These are phyloP conservation scores for Blastocystis sp. DNA, from an alignment of 352 stramenopile species.

Conservation along the genomic window DNA sequence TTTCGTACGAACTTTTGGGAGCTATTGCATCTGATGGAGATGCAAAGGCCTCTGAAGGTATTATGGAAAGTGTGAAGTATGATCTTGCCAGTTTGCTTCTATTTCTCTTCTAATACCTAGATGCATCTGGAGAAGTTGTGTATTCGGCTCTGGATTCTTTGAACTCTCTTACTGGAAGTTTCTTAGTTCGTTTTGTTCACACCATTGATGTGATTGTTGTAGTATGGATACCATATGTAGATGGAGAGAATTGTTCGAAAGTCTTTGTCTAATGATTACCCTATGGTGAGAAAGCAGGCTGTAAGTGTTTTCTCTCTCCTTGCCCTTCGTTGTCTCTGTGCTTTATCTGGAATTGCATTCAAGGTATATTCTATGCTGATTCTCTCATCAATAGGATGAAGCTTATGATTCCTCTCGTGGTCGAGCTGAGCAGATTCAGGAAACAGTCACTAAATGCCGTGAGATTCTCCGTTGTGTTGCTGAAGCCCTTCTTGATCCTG, in stretches of 20 bases:
- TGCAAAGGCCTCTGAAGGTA: conserved; percentile 36
- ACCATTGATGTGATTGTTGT: conserved; percentile 26
- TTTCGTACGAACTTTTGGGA: conserved; percentile 59
- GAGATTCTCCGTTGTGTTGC: conserved; percentile 42
- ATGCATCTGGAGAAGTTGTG: conserved; percentile 46
- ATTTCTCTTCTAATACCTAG: neutral
- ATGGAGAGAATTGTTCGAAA: conserved; percentile 56
- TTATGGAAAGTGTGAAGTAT: conserved; percentile 48
- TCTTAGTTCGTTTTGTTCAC: conserved; percentile 47
- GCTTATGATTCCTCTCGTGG: conserved; percentile 43
- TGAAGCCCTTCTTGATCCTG: conserved; percentile 9
- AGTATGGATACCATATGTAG: neutral
- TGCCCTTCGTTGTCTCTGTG: conserved; percentile 34
- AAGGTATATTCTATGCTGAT: neutral
- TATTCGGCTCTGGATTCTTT: conserved; percentile 51
- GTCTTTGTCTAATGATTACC: conserved; percentile 1
- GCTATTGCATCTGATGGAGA: conserved; percentile 51
- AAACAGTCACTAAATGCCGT: conserved; percentile 53
- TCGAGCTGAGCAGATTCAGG: conserved; percentile 52
- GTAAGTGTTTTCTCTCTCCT: conserved; percentile 42
- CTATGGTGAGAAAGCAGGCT: conserved; percentile 58
- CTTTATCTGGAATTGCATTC: conserved; percentile 42
- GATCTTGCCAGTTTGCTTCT: conserved; percentile 26
- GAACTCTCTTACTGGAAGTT: conserved; percentile 48
- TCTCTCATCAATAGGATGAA: conserved; percentile 2